Percentiles rank a stretch among this genome's conserved stretches.
Evolutionary conservation across 2,329 filamentous ascomycete species (phyloP).

Genomic region (Fusarium drepaniforme): DNA sequence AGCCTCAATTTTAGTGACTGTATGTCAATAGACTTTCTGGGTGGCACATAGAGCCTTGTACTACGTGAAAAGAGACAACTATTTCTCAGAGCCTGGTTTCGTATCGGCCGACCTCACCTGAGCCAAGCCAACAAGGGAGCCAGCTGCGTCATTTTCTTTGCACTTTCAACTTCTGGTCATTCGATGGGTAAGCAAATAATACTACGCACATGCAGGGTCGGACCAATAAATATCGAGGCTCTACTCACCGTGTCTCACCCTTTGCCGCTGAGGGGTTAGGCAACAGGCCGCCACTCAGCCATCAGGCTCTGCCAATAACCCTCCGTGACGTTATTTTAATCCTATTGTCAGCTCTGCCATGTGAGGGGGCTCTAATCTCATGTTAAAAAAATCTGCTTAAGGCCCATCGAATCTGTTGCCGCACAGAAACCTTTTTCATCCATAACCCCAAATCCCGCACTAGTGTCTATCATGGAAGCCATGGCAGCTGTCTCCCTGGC

Average conservation of each 20-base stretch:
- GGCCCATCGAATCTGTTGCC: neutral
- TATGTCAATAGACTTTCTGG: neutral
- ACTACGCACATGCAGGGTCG: neutral
- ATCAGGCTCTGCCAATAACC: neutral
- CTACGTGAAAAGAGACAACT: neutral
- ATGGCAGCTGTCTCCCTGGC: neutral
- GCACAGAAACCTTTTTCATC: neutral
- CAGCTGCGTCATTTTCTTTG: neutral
- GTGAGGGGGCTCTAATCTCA: neutral
- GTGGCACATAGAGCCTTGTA: neutral
- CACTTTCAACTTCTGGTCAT: neutral
- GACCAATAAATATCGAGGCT: neutral
- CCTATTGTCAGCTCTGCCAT: neutral
- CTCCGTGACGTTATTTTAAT: neutral
- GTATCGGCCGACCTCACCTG: neutral
- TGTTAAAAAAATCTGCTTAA: neutral
- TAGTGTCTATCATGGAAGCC: neutral
- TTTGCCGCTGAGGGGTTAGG: neutral
- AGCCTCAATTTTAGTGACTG: neutral
- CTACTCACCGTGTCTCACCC: neutral
- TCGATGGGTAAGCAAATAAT: neutral
- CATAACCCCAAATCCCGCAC: neutral
- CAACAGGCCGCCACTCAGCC: neutral
- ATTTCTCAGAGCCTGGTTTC: neutral
- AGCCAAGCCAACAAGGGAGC: neutral